A percentile compares a stretch with the other conserved stretches of the same genome.
Conservation (phyloP, 2,329 filamentous ascomycete species). For the Alternaria arbusti region DNA sequence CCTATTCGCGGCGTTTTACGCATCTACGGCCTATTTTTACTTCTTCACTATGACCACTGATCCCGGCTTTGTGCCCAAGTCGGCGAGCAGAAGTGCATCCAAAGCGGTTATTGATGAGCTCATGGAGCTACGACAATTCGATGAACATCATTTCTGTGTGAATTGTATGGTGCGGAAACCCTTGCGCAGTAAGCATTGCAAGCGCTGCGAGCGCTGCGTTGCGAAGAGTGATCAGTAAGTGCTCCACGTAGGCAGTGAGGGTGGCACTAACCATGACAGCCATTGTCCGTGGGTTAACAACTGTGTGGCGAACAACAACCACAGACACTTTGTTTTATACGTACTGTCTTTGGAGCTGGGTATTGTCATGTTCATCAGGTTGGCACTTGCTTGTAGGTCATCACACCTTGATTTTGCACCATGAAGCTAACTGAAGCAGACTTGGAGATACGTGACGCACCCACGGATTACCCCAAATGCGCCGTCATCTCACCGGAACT, state of each 20-base stretch:
- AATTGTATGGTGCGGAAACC: conserved; percentile 94
- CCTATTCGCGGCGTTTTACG: conserved; percentile 69
- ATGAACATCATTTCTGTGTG: conserved; percentile 93
- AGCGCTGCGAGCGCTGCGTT: conserved; percentile 87
- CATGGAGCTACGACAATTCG: conserved; percentile 83
- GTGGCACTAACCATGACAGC: conserved; percentile 55
- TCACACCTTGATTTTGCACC: not conserved
- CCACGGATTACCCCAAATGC: conserved; percentile 61
- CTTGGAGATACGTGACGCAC: conserved; percentile 64
- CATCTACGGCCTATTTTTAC: conserved; percentile 84
- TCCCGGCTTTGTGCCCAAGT: conserved; percentile 91
- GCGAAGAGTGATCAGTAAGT: conserved; percentile 96
- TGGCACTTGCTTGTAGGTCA: conserved; percentile 74
- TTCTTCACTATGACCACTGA: conserved; percentile 83
- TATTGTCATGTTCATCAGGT: conserved; percentile 72
- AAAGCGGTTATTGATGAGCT: conserved; percentile 88
- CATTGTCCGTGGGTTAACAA: conserved; percentile 99
- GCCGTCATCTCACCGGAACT: conserved; percentile 76
- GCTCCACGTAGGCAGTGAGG: not conserved
- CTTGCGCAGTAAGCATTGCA: conserved; percentile 93
- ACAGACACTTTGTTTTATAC: conserved; percentile 94
- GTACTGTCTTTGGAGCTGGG: conserved; percentile 78
- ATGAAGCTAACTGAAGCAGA: conserved; percentile 57
- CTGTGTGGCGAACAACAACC: conserved; percentile 93
- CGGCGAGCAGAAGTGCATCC: conserved; percentile 86